Conservation (phyloP, 2,329 filamentous ascomycete species). For the Paecilomyces dactylethromorphus region DNA sequence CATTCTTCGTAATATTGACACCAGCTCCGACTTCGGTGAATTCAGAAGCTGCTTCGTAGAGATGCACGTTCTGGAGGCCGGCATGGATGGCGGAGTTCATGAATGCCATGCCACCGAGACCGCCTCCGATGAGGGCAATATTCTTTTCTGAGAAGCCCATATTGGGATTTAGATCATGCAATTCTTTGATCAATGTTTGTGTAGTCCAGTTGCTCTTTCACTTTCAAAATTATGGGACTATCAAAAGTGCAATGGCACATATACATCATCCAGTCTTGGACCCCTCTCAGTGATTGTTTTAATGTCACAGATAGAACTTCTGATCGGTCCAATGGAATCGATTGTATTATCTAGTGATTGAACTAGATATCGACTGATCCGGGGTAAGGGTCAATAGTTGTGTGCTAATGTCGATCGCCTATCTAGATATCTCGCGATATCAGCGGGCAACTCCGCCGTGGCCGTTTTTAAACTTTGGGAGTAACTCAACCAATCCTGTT, state of each 20-base stretch:
- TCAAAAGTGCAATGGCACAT: too few species aligned
- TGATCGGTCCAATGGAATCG: too few species aligned
- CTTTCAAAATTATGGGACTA: not conserved
- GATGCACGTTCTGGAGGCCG: constrained; percentile 22
- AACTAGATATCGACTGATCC: too few species aligned
- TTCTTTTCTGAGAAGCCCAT: constrained; percentile 23
- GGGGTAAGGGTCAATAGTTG: too few species aligned
- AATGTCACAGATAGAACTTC: too few species aligned
- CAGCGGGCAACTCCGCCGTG: not conserved
- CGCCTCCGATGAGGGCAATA: constrained; percentile 29
- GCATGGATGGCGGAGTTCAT: constrained; percentile 29
- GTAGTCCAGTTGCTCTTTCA: not conserved
- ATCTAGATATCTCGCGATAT: not conserved
- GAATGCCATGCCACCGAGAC: constrained; percentile 30
- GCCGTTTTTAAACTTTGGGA: too few species aligned
- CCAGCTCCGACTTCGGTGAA: constrained; percentile 33
- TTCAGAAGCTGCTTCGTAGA: constrained; percentile 31
- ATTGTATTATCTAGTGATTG: too few species aligned
- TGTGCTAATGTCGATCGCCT: not conserved
- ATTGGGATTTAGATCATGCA: not conserved
- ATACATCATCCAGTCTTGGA: too few species aligned
- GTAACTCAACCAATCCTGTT: not conserved
- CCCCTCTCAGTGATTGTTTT: too few species aligned
- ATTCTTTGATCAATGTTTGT: not conserved
- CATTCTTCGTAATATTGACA: constrained; percentile 33